Evolutionary conservation across 345 rosid species (phyloP), one percentile per base, ranked within the genome.

Genomic region (Hypericum perforatum): DNA sequence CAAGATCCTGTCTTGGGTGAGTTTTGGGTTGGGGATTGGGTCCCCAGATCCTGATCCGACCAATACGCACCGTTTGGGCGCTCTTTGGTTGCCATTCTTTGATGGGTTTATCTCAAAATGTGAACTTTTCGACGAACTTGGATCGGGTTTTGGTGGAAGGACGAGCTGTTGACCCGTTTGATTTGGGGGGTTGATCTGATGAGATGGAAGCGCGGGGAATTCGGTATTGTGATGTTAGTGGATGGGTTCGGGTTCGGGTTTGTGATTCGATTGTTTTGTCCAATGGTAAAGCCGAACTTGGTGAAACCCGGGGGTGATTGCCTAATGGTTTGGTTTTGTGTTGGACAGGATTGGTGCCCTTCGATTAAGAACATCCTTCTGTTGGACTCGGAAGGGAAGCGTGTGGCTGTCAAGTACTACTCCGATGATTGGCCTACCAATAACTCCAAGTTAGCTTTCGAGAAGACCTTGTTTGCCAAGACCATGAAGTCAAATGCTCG

Each of bases 331-430:
- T 6, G 1, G 16, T 16, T 37, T 36, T 11, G n/a, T 53, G 32
- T 14, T 37, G 56, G 41, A 29, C 53, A 90, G 96, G 95, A 83
- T 58, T 63, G 70, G 6, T 87, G 95, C 73, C 95, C 96, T 44
- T 57, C 70, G 37, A 76, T 91, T 13, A 91, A 91, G 69, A 91
- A 85, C 74, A 79, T 87, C 78, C 87, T 91, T 58, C 74, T 91
- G 63, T 80, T 91, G 16, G 98, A 91, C 63, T 82, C 98, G 22
- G 92, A 91, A 72, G 98, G 96, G 52, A 91, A 85, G 63, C 98
- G 96, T 48, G 82, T 91, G 37, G 95, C 92, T 1, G 82, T 82
- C 61, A 91, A 77, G 64, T 91, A 91, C 53, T 91, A 73, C 71
- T 79, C 96, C 0, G 95, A 91, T 76, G 96, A 87, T 16, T 84